A percentile compares a stretch with the other conserved stretches of the same genome.
These are phyloP conservation scores for Lasiodiplodia theobromae DNA, from an alignment of 2,329 filamentous ascomycete genomes.

Conservation along the genomic window DNA sequence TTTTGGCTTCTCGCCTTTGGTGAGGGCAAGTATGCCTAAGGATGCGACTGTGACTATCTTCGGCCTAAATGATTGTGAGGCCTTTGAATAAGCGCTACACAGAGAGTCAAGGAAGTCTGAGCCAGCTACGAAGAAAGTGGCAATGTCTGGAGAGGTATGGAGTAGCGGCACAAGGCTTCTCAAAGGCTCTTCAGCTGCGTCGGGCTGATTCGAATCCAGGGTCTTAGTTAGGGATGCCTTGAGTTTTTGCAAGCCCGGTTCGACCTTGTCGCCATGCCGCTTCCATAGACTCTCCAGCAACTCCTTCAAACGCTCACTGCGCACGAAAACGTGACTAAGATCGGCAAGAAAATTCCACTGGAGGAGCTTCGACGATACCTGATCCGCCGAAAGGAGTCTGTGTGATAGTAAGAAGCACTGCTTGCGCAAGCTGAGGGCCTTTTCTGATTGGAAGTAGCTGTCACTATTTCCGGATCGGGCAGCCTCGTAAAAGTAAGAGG, in stretches of 20 bases:
- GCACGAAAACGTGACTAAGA: slow-evolving; percentile 71
- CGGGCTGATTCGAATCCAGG: slow-evolving; percentile 69
- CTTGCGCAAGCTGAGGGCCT: slow-evolving; percentile 63
- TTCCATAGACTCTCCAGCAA: slow-evolving; percentile 61
- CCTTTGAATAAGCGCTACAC: slow-evolving; percentile 68
- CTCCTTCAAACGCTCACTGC: slow-evolving; percentile 62
- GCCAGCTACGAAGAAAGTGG: slow-evolving; percentile 75
- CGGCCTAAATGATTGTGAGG: slow-evolving; percentile 68
- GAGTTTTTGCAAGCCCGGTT: slow-evolving; percentile 63
- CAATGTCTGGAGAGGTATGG: slow-evolving; percentile 64
- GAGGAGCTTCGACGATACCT: slow-evolving; percentile 59
- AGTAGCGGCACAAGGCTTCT: slow-evolving; percentile 69
- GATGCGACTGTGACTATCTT: slow-evolving; percentile 77
- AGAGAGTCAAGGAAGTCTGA: slow-evolving; percentile 87
- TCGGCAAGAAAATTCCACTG: slow-evolving; percentile 74
- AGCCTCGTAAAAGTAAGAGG: slow-evolving; percentile 68
- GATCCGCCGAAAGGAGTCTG: slow-evolving; percentile 60
- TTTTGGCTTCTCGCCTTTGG: slow-evolving; percentile 71
- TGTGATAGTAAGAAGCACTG: slow-evolving; percentile 70
- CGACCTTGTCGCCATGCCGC: slow-evolving; percentile 57
- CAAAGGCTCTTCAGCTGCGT: slow-evolving; percentile 62
- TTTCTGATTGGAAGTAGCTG: slow-evolving; percentile 35
- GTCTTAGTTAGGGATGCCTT: slow-evolving; percentile 69
- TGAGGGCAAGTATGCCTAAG: slow-evolving; percentile 74
- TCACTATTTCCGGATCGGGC: slow-evolving; percentile 39